Percentiles rank a stretch among this genome's conserved stretches.
These are phyloP conservation scores for Taphrina populina DNA, from an alignment of 1,139 yeast species.

Conservation along the genomic window DNA sequence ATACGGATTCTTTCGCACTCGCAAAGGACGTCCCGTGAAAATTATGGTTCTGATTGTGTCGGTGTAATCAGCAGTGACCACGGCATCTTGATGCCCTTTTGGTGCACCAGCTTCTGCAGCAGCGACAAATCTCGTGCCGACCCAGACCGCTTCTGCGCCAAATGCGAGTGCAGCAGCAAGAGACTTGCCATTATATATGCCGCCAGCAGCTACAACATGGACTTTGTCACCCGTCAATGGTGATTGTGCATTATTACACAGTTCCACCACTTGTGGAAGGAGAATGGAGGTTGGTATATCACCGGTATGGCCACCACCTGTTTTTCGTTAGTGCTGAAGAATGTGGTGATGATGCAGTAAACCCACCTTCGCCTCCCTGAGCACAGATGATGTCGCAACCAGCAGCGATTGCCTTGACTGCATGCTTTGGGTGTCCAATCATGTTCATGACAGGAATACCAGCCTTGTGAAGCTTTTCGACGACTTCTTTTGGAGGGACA, in stretches of 20 bases:
- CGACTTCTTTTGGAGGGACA: conserved; percentile 47
- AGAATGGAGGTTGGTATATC: conserved; percentile 35
- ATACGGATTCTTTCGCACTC: conserved; percentile 40
- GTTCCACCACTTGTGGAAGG: conserved; percentile 48
- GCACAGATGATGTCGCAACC: conserved; percentile 51
- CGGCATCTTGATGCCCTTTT: conserved; percentile 41
- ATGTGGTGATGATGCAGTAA: no score
- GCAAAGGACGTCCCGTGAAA: conserved; percentile 43
- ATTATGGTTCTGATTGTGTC: conserved; percentile 42
- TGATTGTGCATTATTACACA: conserved; percentile 41
- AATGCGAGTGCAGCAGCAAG: conserved; percentile 45
- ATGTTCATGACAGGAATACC: conserved; percentile 52
- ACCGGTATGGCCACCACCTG: conserved; percentile 55
- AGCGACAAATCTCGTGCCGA: conserved; percentile 45
- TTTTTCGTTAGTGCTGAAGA: no score
- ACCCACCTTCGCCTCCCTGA: conserved; percentile 50
- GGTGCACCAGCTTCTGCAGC: conserved; percentile 43
- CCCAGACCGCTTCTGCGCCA: conserved; percentile 53
- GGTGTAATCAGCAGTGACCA: conserved; percentile 40
- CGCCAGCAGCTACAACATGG: conserved; percentile 52
- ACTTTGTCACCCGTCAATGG: conserved; percentile 42
- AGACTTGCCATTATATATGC: conserved; percentile 47
- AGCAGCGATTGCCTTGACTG: conserved; percentile 46
- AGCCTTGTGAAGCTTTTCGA: conserved; percentile 49
- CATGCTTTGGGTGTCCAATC: conserved; percentile 52